These are phyloP conservation scores for Citrus sp. DNA, from an alignment of 345 rosid genomes.

Conservation along the genomic window DNA sequence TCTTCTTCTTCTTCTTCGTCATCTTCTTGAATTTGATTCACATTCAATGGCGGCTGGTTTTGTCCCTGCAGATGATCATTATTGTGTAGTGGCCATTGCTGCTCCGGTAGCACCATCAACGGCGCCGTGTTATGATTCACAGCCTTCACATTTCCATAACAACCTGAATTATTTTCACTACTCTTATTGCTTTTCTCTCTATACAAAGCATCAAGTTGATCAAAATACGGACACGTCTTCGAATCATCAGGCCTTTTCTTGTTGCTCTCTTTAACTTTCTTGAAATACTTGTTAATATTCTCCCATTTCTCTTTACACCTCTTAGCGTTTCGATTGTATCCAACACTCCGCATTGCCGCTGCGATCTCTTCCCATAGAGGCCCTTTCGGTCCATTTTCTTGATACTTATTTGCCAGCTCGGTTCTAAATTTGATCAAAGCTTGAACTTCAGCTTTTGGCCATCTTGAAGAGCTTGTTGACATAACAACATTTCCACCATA, in stretches of 20 bases:
- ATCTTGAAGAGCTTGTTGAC: constrained; percentile 34
- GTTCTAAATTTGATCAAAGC: constrained; percentile 42
- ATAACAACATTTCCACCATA: neutral
- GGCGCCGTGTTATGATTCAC: constrained; percentile 22
- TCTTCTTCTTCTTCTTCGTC: constrained; percentile 21
- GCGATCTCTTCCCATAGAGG: constrained; percentile 65
- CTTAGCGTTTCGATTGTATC: constrained; percentile 46
- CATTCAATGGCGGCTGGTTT: constrained; percentile 7
- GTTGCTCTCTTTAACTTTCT: constrained; percentile 56
- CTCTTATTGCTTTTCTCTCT: constrained; percentile 31
- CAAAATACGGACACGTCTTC: constrained; percentile 57
- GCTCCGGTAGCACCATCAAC: constrained; percentile 46
- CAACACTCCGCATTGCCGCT: constrained; percentile 38
- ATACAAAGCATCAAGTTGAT: constrained; percentile 47
- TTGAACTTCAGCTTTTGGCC: constrained; percentile 56
- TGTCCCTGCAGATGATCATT: constrained; percentile 1
- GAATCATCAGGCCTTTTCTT: constrained; percentile 50
- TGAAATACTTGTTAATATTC: constrained; percentile 66
- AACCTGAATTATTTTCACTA: constrained; percentile 1
- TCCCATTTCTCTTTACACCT: constrained; percentile 74
- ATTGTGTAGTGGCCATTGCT: constrained; percentile 39
- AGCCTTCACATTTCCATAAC: constrained; percentile 17
- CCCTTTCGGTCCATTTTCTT: constrained; percentile 52
- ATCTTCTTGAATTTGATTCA: constrained; percentile 11
- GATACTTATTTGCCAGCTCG: constrained; percentile 38